Evolutionary conservation across 768 basidiomycete genomes (phyloP), one percentile per base, ranked within the genome.

Genomic region (Lentinula detonsa): DNA sequence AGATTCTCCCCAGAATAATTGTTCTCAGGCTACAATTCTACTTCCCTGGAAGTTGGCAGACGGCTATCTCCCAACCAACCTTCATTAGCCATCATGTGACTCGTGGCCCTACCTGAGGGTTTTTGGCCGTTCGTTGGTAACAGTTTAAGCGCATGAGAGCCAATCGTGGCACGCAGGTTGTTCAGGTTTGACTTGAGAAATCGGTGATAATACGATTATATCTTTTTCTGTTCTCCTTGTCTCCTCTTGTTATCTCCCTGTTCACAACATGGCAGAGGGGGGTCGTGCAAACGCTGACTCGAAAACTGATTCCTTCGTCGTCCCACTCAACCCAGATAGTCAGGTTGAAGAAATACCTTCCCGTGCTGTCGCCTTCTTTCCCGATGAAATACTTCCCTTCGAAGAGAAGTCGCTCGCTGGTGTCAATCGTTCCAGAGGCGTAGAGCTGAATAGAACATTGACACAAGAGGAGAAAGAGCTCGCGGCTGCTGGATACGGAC

Each of bases 401-500:
- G 78, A 80, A 60, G 78, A 81, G 61, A 80, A 80, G 68, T 62
- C 66, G 10, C 57, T 63, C 61, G 37, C 39, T 43, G 66, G 65
- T 54, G 57, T 61, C 45, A 31, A 69, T 35, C 80, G 83, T 50
- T 81, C 81, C 39, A 79, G 79, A 63, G 85, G 85, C 13, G 77
- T 79, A 52, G 85, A 85, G 68, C 79, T 86, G 81, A 82, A 80
- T 62, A 78, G 81, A 57, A 80, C 85, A 59, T 70, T 86, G 69
- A 87, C 86, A n/a, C 78, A 83, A 65, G 86, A 87, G 68, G 85
- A 87, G 61, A 81, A 78, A 64, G 83, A 85, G 53, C 80, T 88
- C 52, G 84, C 85, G 13, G 84, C 81, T 2, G 86, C 86, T n/a
- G 85, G 85, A 1, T 88, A 88, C 68, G 84, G 84, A 55, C 84